Evolutionary conservation across 306 rosid species (phyloP).

Genomic region (Glycine soja): DNA sequence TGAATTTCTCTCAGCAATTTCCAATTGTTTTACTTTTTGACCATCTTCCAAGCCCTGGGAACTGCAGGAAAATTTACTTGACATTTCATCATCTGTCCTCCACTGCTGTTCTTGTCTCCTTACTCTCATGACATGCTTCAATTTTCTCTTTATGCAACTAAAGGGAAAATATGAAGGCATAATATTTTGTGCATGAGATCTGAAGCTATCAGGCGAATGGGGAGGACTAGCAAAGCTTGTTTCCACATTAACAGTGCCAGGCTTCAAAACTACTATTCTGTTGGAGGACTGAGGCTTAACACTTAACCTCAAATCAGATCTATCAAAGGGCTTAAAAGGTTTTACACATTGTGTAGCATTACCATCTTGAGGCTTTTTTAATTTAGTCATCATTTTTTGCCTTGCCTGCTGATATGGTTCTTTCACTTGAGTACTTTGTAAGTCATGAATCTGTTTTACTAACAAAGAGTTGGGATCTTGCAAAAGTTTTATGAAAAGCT

Average conservation of each 20-base stretch:
- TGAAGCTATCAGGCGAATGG: conserved; percentile 47
- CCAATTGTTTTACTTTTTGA: conserved; percentile 45
- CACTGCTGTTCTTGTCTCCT: conserved; percentile 57
- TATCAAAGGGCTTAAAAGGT: conserved; percentile 44
- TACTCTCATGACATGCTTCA: conserved; percentile 58
- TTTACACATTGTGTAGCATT: conserved; percentile 51
- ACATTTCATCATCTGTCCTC: conserved; percentile 36
- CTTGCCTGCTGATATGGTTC: conserved; percentile 40
- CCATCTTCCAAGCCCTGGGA: conserved; percentile 47
- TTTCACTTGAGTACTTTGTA: conserved; percentile 53
- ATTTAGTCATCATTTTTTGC: conserved; percentile 42
- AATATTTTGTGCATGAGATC: conserved; percentile 41
- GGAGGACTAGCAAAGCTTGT: conserved; percentile 35
- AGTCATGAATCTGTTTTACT: conserved; percentile 66
- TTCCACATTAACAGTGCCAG: conserved; percentile 46
- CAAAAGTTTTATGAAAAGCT: conserved; percentile 68
- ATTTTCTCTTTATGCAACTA: conserved; percentile 60
- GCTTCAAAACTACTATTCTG: conserved; percentile 62
- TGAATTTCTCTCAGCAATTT: conserved; percentile 47
- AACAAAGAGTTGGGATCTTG: conserved; percentile 78
- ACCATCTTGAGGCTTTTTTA: conserved; percentile 45
- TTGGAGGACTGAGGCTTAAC: conserved; percentile 47
- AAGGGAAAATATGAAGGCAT: conserved; percentile 51
- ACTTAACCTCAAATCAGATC: conserved; percentile 39
- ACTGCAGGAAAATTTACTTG: conserved; percentile 32